phyloP scores from a whole-genome alignment of 805 yeast genomes.

The Saturnispora sanitii region DNA sequence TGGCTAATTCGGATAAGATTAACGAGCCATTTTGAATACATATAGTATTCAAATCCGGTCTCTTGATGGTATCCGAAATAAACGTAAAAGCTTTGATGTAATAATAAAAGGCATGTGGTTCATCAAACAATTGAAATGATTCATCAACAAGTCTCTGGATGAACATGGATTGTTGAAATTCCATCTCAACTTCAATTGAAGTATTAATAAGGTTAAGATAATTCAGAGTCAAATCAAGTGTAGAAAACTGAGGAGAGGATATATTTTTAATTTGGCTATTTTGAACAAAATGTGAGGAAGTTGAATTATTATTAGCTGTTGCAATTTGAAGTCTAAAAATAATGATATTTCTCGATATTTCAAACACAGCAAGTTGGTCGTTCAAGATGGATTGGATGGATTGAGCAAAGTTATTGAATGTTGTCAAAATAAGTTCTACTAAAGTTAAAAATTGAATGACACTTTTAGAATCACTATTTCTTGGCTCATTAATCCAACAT shows the following conservation, averaged over 20 bases:
- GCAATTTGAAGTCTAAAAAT: slow-evolving; percentile 1
- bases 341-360: slow-evolving; percentile 3
- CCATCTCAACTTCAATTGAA: neutral
- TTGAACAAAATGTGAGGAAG: no score
- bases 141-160: neutral
- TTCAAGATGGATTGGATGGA: neutral
- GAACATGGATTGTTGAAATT: slow-evolving; percentile 1
- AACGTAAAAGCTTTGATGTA: slow-evolving; percentile 6
- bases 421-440: neutral
- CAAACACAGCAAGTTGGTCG: neutral
- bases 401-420: neutral
- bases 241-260: slow-evolving; percentile 3
- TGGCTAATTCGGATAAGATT: neutral
- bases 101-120: neutral
- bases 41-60: neutral
- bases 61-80: slow-evolving; percentile 1
- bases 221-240: slow-evolving; percentile 5
- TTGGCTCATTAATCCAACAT: neutral
- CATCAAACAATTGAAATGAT: neutral
- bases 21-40: neutral
- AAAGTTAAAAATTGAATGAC: slow-evolving; percentile 1
- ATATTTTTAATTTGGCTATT: no score
- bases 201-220: slow-evolving; percentile 5
- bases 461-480: slow-evolving; percentile 1
- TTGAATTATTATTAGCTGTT: neutral